Evolutionary conservation across 1,284 basidiomycete genomes (phyloP), one percentile per base, ranked within the genome.

Genomic region (Athelia sp.): DNA sequence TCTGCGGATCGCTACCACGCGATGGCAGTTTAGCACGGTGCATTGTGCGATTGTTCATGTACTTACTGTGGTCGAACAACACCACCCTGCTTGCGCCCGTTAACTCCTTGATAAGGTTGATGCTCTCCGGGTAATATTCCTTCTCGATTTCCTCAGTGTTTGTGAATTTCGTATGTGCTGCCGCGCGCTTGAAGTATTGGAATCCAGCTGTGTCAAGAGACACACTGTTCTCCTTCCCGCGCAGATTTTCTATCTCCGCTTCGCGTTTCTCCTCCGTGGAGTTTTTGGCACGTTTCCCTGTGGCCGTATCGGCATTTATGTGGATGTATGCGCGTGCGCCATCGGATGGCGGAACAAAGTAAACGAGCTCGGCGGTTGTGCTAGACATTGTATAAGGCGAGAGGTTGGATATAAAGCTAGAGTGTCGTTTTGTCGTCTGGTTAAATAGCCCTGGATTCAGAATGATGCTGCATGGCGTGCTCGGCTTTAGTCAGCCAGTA

Each of bases 61-160:
- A 69, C 79, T 58, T 51, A 82, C 80, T 85, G 61, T 84, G 81
- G 58, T 85, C 82, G 55, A 84, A 85, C 21, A 81, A 49, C 11
- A 81, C 77, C 13, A 79, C 77, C 26, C 72, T 68, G 49, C 68
- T 78, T 0, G 82, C 82, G 1, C 83, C 82, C 0, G 81, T 83
- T 6, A 81, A 54, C 55, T 76, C 63, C 67, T 85, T 85, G 46
- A 84, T 66, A 35, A 84, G 65, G 59, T 76, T 75, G 31, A 71
- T 69, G 52, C 76, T 78, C 64, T 87, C 82, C 0, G 75, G 72
- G 54, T 84, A 84, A 58, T 85, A 85, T 49, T 76, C 76, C 45
- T 57, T 59, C 54, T 71, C 57, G 47, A 84, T 72, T 24, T 71
- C 75, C 4, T 67, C 73, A 46, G 82, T 76, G 52, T 75, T 66